These are phyloP conservation scores for Trichoderma sp. DNA, from an alignment of 2,329 filamentous ascomycete species.

Conservation along the genomic window DNA sequence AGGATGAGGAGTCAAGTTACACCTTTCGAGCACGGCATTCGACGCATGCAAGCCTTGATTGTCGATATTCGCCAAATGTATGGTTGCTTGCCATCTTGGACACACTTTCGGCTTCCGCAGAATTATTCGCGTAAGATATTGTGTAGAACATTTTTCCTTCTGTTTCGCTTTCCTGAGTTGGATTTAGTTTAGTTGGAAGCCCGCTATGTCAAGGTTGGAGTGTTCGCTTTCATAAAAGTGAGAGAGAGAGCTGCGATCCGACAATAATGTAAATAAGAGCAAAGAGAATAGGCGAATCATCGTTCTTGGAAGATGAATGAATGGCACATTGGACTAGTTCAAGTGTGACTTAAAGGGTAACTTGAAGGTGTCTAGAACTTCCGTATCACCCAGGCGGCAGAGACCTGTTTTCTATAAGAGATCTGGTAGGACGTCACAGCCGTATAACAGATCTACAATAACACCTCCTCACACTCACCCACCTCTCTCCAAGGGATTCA, in stretches of 20 bases:
- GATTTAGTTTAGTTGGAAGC: background rate
- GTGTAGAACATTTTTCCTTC: background rate
- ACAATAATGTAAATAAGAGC: background rate
- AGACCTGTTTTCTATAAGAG: background rate
- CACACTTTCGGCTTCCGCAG: background rate
- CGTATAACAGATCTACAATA: background rate
- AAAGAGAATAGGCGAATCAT: background rate
- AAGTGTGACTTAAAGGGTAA: background rate
- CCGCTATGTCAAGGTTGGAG: background rate
- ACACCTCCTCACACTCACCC: background rate
- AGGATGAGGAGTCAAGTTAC: background rate
- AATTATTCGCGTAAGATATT: background rate
- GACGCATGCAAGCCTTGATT: background rate
- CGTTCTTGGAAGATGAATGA: background rate
- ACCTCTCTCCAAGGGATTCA: background rate
- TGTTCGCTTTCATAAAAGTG: background rate
- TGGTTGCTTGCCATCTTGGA: slow-evolving; percentile 6
- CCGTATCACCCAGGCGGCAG: background rate
- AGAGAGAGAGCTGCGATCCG: background rate
- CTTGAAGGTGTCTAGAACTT: background rate
- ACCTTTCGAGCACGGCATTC: slow-evolving; percentile 12
- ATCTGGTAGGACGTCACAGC: background rate
- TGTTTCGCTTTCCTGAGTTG: background rate
- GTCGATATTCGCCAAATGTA: background rate
- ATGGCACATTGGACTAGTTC: background rate